These are phyloP conservation scores for Otatea glauca DNA, from an alignment of 176 grass and related monocot genomes.

Conservation along the genomic window DNA sequence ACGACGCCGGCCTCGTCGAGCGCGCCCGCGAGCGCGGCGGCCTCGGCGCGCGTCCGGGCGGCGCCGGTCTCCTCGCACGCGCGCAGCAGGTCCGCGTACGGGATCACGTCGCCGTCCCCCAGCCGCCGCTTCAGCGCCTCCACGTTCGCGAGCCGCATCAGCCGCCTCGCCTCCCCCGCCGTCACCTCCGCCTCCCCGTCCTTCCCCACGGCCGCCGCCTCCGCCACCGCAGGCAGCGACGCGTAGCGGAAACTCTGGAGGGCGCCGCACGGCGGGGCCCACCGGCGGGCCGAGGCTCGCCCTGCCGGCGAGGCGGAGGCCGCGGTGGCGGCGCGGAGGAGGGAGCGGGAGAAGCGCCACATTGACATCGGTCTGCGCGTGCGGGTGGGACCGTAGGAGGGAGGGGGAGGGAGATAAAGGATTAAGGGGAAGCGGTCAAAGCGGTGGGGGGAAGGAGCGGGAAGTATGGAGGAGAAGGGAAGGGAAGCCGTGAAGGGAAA, in stretches of 20 bases:
- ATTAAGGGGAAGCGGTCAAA: conserved; percentile 33
- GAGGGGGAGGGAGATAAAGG: neutral
- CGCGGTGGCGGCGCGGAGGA: conserved; percentile 49
- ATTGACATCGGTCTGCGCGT: conserved; percentile 50
- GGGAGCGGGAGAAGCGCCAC: conserved; percentile 62
- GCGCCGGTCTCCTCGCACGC: conserved; percentile 78
- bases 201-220: neutral
- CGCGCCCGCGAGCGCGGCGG: conserved; percentile 62
- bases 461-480: conserved; percentile 16
- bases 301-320: conserved; percentile 19
- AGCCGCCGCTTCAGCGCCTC: conserved; percentile 78
- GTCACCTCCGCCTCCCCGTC: conserved; percentile 55
- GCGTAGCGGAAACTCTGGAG: conserved; percentile 38
- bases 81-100: conserved; percentile 73
- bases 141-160: conserved; percentile 86
- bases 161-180: conserved; percentile 67
- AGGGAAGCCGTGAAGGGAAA: neutral
- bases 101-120: conserved; percentile 75
- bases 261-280: neutral
- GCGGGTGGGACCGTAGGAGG: neutral
- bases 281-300: neutral
- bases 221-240: conserved; percentile 42
- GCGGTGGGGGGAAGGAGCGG: conserved; percentile 30
- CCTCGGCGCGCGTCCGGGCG: conserved; percentile 72
- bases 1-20: conserved; percentile 97